These are phyloP conservation scores for Raffaelea ambrosiae DNA, from an alignment of 2,329 filamentous ascomycete genomes.

Conservation along the genomic window DNA sequence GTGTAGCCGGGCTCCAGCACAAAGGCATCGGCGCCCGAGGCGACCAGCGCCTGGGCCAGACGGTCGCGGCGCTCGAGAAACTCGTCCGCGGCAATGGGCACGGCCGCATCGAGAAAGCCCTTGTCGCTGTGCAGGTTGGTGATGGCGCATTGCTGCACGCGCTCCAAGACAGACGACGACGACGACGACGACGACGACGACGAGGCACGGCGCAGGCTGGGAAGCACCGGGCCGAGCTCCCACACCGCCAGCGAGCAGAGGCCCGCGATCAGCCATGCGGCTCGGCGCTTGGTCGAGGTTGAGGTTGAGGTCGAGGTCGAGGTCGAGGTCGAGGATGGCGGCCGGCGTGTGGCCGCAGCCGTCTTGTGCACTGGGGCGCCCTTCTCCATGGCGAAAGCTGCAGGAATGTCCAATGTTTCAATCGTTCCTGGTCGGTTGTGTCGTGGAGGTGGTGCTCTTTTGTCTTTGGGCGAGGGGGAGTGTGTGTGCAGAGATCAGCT, in stretches of 20 bases:
- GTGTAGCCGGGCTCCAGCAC: constrained; percentile 56
- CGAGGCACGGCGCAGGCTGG: background rate
- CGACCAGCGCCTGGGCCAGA: constrained; percentile 45
- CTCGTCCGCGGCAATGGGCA: constrained; percentile 39
- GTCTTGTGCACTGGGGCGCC: no score
- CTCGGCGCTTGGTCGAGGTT: constrained; percentile 4
- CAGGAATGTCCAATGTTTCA: no score
- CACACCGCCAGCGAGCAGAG: no score
- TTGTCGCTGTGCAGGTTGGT: constrained; percentile 38
- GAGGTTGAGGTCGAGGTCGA: constrained; percentile 8
- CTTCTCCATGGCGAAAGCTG: no score
- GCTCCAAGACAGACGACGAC: background rate
- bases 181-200: background rate
- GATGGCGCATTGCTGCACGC: constrained; percentile 36
- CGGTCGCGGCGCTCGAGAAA: constrained; percentile 46
- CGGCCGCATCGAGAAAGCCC: constrained; percentile 40
- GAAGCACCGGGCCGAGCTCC: background rate
- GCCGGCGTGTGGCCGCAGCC: no score
- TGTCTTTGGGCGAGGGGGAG: no score
- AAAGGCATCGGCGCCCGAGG: constrained; percentile 47
- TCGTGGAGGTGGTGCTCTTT: no score
- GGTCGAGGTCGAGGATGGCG: constrained; percentile 38
- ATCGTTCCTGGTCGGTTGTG: no score
- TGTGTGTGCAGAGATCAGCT: no score
- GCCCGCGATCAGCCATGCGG: no score